Percentiles rank a stretch among this genome's conserved stretches.
phyloP scores from a whole-genome alignment of 805 yeast genomes.

The Zygoascus bituminiphila region DNA sequence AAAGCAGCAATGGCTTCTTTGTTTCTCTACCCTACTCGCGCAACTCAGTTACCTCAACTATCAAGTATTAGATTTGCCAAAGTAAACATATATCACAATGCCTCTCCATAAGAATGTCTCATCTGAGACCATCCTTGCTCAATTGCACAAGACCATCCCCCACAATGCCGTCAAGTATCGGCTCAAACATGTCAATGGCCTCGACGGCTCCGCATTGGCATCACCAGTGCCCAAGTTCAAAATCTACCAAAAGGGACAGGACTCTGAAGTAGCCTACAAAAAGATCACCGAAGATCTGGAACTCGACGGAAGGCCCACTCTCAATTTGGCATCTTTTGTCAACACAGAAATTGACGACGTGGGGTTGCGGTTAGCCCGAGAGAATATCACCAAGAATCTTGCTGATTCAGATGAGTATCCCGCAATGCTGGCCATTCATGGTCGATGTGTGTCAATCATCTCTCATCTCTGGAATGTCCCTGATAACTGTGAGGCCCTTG shows the following conservation, averaged over 20 bases:
- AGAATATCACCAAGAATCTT: constrained; percentile 75
- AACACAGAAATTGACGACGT: constrained; percentile 58
- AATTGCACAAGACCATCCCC: constrained; percentile 15
- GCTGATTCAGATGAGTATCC: constrained; percentile 96
- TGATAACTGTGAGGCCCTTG: constrained; percentile 44
- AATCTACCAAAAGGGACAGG: constrained; percentile 51
- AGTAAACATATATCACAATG: constrained; percentile 2
- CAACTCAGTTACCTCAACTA: too few species aligned
- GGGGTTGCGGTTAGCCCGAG: constrained; percentile 47
- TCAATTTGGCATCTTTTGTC: constrained; percentile 85
- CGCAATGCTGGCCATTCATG: constrained; percentile 66
- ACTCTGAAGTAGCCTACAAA: constrained; percentile 46
- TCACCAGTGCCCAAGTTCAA: constrained; percentile 43
- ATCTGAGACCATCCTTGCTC: constrained; percentile 18
- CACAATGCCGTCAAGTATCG: constrained; percentile 9
- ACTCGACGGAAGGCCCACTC: constrained; percentile 75
- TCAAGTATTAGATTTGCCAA: too few species aligned
- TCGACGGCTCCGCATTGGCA: constrained; percentile 1
- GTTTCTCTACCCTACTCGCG: too few species aligned
- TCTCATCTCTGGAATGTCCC: constrained; percentile 79
- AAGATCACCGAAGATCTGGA: constrained; percentile 65
- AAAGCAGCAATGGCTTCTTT: too few species aligned
- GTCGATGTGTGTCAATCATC: constrained; percentile 73
- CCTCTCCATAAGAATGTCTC: constrained; percentile 9
- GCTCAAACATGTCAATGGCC: background rate